Evolutionary conservation across 2,329 filamentous ascomycete species (phyloP).

Genomic region (Apiospora hydei): DNA sequence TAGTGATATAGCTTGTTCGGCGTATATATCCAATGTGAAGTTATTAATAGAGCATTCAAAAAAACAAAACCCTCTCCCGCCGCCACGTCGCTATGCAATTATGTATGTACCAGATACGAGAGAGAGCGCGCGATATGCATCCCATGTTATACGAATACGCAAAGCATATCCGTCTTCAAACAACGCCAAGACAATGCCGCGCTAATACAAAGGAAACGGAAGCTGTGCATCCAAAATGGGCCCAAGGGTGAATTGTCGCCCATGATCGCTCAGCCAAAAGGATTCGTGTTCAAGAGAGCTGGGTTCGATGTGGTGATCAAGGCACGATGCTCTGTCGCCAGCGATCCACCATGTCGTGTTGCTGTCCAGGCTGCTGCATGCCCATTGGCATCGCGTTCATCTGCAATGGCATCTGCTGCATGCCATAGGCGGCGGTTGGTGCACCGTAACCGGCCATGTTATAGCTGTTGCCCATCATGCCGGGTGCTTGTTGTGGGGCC

Average conservation of each 20-base stretch:
- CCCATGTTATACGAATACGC: slow-evolving; percentile 5
- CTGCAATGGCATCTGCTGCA: slow-evolving; percentile 28
- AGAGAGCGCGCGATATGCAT: background rate
- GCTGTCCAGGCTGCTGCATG: slow-evolving; percentile 39
- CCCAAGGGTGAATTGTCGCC: background rate
- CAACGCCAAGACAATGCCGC: slow-evolving; percentile 16
- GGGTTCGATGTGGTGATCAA: slow-evolving; percentile 25
- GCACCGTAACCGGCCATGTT: slow-evolving; percentile 22
- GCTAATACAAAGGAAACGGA: background rate
- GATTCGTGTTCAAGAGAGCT: background rate
- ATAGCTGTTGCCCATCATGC: slow-evolving; percentile 18
- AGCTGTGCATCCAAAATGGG: background rate
- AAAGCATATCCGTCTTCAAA: slow-evolving; percentile 1
- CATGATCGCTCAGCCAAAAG: background rate
- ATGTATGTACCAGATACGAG: slow-evolving; percentile 4
- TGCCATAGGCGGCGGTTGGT: slow-evolving; percentile 30
- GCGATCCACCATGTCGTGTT: slow-evolving; percentile 42
- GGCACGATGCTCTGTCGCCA: slow-evolving; percentile 43
- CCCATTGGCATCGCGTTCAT: slow-evolving; percentile 31
- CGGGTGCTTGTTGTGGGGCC: background rate
- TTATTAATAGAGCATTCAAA: background rate
- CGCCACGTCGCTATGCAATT: slow-evolving; percentile 14
- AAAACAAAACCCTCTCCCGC: background rate
- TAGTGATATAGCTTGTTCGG: background rate
- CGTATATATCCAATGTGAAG: slow-evolving; percentile 14